Percentiles rank a stretch among this genome's conserved stretches.
Conservation (phyloP, 495 filamentous ascomycete species). For the Talaromyces adpressus region DNA sequence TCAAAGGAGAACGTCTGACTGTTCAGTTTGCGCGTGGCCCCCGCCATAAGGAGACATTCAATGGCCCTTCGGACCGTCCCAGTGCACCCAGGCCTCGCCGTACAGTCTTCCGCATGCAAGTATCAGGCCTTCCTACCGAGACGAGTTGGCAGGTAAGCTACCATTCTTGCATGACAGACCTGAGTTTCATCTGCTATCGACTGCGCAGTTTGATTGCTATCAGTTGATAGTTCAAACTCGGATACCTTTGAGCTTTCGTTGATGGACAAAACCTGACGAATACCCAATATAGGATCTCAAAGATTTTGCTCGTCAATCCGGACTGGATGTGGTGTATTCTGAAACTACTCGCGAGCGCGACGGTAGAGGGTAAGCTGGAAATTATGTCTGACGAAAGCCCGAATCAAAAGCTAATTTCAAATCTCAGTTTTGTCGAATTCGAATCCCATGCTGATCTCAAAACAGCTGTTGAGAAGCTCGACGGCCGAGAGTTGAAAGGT, state of each 20-base stretch:
- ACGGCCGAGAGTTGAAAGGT: constrained; percentile 86
- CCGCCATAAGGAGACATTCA: constrained; percentile 75
- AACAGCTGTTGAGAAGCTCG: constrained; percentile 86
- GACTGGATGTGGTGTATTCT: constrained; percentile 95
- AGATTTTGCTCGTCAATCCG: constrained; percentile 97
- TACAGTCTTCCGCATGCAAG: constrained; percentile 92
- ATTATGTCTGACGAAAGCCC: constrained; percentile 10
- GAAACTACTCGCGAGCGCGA: constrained; percentile 91
- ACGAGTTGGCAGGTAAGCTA: constrained; percentile 99
- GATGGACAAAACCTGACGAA: constrained; percentile 5
- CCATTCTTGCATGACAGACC: constrained; percentile 37
- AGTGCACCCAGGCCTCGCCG: constrained; percentile 81
- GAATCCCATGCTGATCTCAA: constrained; percentile 87
- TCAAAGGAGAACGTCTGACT: constrained; percentile 93
- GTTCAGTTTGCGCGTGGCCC: constrained; percentile 96
- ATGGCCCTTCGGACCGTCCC: constrained; percentile 60
- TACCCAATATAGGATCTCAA: constrained; percentile 75
- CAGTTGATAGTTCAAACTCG: constrained; percentile 9
- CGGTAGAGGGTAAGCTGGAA: constrained; percentile 74
- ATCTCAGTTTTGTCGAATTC: constrained; percentile 87
- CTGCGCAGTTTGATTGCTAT: neutral
- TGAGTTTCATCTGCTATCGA: constrained; percentile 16
- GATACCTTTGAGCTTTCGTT: constrained; percentile 4
- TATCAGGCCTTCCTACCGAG: constrained; percentile 92
- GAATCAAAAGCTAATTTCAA: constrained; percentile 12